phyloP scores from a whole-genome alignment of 805 yeast genomes.

The Ogataea trehalophila region DNA sequence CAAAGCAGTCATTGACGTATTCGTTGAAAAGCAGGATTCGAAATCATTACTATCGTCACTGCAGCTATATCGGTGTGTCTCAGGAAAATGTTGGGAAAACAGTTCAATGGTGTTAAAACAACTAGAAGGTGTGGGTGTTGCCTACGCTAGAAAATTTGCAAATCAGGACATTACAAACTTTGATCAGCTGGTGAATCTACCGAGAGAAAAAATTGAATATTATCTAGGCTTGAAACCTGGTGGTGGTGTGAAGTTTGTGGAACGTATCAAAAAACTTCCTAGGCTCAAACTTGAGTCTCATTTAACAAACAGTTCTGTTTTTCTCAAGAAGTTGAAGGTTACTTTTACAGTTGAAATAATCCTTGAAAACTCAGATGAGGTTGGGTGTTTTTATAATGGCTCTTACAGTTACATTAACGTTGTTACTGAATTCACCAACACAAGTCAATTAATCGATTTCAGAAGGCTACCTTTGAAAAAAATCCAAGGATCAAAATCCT shows the following conservation, averaged over 20 bases:
- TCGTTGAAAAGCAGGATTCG: conserved; percentile 37
- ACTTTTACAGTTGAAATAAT: conserved; percentile 19
- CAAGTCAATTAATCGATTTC: conserved; percentile 40
- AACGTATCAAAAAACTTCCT: conserved; percentile 35
- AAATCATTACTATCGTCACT: conserved; percentile 36
- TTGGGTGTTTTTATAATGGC: conserved; percentile 10
- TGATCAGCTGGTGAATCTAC: conserved; percentile 26
- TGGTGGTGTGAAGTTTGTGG: conserved; percentile 33
- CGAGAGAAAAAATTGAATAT: conserved; percentile 12
- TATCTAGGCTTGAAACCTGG: conserved; percentile 15
- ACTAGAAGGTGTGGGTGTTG: conserved; percentile 41
- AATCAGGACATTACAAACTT: conserved; percentile 32
- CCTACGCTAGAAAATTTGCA: conserved; percentile 34
- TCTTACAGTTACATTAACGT: conserved; percentile 6
- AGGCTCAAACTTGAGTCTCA: conserved; percentile 23
- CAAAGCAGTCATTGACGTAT: conserved; percentile 41
- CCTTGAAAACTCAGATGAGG: conserved; percentile 20
- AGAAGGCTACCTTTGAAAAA: conserved; percentile 33
- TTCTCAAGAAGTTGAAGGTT: conserved; percentile 22
- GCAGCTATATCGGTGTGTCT: conserved; percentile 35
- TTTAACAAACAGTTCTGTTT: conserved; percentile 1
- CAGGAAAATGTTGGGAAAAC: conserved; percentile 49
- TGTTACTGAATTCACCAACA: conserved; percentile 4
- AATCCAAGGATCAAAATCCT: conserved; percentile 21
- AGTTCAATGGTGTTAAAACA: conserved; percentile 41